These are phyloP conservation scores for Leishmania amazonensis DNA, from an alignment of 208 protist species.

Conservation along the genomic window DNA sequence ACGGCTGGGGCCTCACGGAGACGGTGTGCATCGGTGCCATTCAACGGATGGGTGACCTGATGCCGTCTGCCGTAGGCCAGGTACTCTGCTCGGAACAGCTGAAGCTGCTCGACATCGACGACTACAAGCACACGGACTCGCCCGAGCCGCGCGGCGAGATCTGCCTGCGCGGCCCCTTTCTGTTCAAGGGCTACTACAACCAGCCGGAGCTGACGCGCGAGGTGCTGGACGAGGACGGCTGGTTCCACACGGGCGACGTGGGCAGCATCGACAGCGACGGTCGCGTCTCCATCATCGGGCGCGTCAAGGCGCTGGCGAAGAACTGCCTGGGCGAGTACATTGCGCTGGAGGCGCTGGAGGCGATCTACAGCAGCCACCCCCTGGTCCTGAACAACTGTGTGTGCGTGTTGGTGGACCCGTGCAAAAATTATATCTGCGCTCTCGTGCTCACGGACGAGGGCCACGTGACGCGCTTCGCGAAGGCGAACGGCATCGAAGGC, in stretches of 20 bases:
- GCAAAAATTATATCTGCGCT: conserved; percentile 50
- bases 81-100: conserved; percentile 77
- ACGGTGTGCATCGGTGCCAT: conserved; percentile 66
- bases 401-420: conserved; percentile 80
- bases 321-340: conserved; percentile 94
- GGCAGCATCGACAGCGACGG: conserved; percentile 55
- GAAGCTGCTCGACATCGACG: conserved; percentile 87
- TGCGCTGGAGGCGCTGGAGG: conserved; percentile 81
- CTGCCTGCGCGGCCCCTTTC: conserved; percentile 69
- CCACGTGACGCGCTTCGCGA: conserved; percentile 42
- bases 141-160: conserved; percentile 82
- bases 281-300: conserved; percentile 76
- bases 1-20: conserved; percentile 92
- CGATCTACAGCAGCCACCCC: conserved; percentile 60
- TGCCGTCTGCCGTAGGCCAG: conserved; percentile 56
- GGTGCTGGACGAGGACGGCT: conserved; percentile 80
- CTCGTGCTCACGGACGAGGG: conserved; percentile 56
- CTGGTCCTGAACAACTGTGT: conserved; percentile 70
- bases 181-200: conserved; percentile 94
- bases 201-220: conserved; percentile 85
- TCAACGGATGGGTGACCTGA: conserved; percentile 55
- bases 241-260: conserved; percentile 91
- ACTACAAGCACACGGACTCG: conserved; percentile 75
- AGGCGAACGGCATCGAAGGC: conserved; percentile 36
- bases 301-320: conserved; percentile 93